Evolutionary conservation across 1,139 yeast species (phyloP).

Genomic region (Geotrichum klebahnii): DNA sequence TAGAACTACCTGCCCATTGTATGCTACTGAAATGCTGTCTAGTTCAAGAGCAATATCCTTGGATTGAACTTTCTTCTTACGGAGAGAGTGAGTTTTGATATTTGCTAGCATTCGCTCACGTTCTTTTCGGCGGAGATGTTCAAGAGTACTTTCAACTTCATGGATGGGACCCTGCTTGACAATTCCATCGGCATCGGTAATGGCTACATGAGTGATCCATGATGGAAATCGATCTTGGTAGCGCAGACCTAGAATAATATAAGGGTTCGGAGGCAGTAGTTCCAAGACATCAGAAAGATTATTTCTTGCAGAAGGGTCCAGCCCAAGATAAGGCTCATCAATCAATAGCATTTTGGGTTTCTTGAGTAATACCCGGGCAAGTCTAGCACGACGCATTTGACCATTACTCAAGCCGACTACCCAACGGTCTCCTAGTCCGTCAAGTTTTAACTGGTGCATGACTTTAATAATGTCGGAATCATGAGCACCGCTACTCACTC

Average conservation of each 20-base stretch:
- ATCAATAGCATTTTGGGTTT: constrained; percentile 64
- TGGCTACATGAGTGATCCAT: constrained; percentile 73
- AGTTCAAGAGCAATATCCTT: constrained; percentile 50
- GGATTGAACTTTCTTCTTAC: not conserved
- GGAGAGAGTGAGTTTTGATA: not conserved
- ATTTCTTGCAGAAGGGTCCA: constrained; percentile 70
- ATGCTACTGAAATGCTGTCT: constrained; percentile 59
- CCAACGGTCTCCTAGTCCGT: constrained; percentile 63
- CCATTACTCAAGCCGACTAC: constrained; percentile 88
- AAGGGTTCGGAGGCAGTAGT: constrained; percentile 40
- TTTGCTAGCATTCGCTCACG: constrained; percentile 17
- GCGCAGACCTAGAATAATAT: constrained; percentile 68
- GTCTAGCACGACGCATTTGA: constrained; percentile 82
- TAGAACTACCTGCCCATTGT: constrained; percentile 59
- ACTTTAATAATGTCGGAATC: constrained; percentile 40
- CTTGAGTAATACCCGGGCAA: constrained; percentile 67
- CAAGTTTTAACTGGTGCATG: constrained; percentile 52
- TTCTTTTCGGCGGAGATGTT: constrained; percentile 30
- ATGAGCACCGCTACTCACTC: constrained; percentile 28
- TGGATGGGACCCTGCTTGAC: constrained; percentile 46
- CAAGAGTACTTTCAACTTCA: constrained; percentile 38
- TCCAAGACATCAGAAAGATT: constrained; percentile 54
- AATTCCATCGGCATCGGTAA: constrained; percentile 55
- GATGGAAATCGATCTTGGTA: constrained; percentile 69
- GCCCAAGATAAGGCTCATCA: constrained; percentile 89